These are phyloP conservation scores for Leccinum pellstonianum DNA, from an alignment of 768 basidiomycete species.

Conservation along the genomic window DNA sequence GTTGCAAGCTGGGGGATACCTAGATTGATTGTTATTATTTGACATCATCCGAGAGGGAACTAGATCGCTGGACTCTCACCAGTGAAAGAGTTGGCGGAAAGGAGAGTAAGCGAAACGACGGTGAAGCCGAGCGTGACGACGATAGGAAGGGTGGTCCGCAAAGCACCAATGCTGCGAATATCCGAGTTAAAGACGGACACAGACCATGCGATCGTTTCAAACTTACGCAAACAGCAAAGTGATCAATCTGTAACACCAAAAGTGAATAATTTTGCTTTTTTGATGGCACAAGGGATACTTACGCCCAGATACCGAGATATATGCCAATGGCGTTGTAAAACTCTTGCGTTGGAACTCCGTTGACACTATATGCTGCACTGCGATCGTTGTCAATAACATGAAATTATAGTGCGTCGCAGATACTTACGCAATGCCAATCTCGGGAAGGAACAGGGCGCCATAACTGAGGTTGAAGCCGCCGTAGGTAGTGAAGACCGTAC, in stretches of 20 bases:
- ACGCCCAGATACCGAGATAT: constrained; percentile 29
- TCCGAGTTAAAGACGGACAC: neutral
- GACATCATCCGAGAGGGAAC: neutral
- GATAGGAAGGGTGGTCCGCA: constrained; percentile 28
- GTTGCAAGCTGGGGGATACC: constrained; percentile 26
- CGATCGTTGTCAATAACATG: neutral
- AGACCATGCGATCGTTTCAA: neutral
- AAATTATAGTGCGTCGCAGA: no score
- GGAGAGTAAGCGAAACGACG: constrained; percentile 24
- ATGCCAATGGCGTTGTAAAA: constrained; percentile 29
- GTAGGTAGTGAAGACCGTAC: constrained; percentile 29
- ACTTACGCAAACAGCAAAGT: constrained; percentile 27
- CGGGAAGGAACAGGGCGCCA: constrained; percentile 28
- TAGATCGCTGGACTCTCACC: constrained; percentile 13
- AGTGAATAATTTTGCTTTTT: constrained; percentile 1
- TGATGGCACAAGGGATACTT: neutral
- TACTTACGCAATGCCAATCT: constrained; percentile 28
- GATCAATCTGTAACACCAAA: constrained; percentile 16
- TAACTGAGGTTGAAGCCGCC: constrained; percentile 32
- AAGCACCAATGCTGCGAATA: constrained; percentile 14
- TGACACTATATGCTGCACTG: constrained; percentile 26
- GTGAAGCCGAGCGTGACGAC: constrained; percentile 22
- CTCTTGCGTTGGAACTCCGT: constrained; percentile 25
- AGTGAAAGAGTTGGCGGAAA: constrained; percentile 28
- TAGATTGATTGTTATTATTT: constrained; percentile 1